Evolutionary conservation across 208 protist species (phyloP).

Genomic region (Naegleria lovaniensis): DNA sequence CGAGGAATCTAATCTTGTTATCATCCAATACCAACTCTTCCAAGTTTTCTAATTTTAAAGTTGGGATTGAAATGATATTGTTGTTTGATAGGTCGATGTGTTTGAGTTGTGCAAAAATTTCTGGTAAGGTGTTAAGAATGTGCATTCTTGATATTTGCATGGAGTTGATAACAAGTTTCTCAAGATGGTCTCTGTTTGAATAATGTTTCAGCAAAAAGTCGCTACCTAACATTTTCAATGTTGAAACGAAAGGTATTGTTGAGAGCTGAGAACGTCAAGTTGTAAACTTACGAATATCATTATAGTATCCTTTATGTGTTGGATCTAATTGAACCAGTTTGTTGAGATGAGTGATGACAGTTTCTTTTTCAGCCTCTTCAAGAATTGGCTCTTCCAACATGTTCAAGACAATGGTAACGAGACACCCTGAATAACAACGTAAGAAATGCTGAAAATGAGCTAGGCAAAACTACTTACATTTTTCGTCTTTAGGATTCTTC

Average conservation of each 20-base stretch:
- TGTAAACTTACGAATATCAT: neutral
- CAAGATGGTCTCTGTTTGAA: neutral
- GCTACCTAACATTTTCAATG: neutral
- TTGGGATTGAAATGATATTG: neutral
- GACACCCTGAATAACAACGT: neutral
- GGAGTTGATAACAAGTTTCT: neutral
- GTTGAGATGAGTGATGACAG: neutral
- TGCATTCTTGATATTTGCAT: neutral
- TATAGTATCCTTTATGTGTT: conserved; percentile 12
- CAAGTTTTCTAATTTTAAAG: neutral
- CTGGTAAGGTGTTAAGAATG: neutral
- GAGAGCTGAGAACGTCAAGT: too few species aligned
- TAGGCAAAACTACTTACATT: neutral
- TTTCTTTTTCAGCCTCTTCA: neutral
- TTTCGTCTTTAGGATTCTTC: conserved; percentile 5
- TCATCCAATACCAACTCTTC: neutral
- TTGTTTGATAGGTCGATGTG: neutral
- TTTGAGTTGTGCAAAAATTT: neutral
- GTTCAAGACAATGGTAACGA: neutral
- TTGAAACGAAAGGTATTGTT: neutral
- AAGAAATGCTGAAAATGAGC: neutral
- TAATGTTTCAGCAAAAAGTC: neutral
- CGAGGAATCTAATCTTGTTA: conserved; percentile 9
- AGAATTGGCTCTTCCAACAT: neutral
- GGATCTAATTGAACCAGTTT: conserved; percentile 26